Percentiles rank a stretch among this genome's conserved stretches.
phyloP scores from a whole-genome alignment of 2,329 filamentous ascomycete genomes.

The Fusarium aywerte region DNA sequence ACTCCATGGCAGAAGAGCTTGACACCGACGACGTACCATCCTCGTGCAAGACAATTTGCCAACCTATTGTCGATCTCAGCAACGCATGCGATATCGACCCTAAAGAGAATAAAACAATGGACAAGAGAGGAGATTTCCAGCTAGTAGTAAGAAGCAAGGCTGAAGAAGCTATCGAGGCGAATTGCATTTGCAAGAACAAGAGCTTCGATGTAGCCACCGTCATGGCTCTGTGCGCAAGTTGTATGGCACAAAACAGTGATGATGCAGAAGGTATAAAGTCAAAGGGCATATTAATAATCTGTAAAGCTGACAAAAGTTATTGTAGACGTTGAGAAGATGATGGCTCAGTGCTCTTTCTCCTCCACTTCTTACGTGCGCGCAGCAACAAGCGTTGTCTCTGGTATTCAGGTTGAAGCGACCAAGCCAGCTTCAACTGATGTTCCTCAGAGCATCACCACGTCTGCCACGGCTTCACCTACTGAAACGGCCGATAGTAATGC shows the following conservation, averaged over 20 bases:
- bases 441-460: background rate
- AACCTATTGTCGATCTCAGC: constrained; percentile 9
- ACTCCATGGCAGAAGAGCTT: background rate
- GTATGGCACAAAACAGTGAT: background rate
- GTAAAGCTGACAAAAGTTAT: fast-evolving
- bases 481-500: background rate
- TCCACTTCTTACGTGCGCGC: background rate
- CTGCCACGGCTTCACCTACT: background rate
- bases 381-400: constrained; percentile 6
- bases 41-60: constrained; percentile 5
- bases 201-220: background rate
- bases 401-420: background rate
- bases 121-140: background rate
- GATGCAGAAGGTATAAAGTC: background rate
- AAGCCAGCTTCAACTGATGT: background rate
- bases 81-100: constrained; percentile 11
- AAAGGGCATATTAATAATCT: fast-evolving
- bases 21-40: background rate
- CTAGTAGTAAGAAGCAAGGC: background rate
- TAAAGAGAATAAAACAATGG: background rate
- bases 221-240: constrained; percentile 1
- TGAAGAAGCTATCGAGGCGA: background rate
- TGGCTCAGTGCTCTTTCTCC: background rate
- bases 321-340: background rate
- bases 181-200: background rate